These are phyloP conservation scores for Colletotrichum godetiae DNA, from an alignment of 2,329 filamentous ascomycete genomes.

Conservation along the genomic window DNA sequence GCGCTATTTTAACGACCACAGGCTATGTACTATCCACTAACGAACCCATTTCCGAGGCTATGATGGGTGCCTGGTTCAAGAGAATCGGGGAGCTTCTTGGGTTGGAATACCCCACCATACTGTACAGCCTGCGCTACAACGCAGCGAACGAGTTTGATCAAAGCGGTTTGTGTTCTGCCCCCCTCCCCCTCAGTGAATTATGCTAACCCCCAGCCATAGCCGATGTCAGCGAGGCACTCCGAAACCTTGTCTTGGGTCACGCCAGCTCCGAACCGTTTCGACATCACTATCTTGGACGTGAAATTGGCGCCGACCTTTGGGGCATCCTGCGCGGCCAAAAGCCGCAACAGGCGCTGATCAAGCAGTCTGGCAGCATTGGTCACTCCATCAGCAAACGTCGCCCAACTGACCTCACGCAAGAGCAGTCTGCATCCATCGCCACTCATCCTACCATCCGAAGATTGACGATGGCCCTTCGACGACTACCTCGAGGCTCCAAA, in stretches of 20 bases:
- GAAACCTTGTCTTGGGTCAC: neutral
- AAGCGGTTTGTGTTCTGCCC: neutral
- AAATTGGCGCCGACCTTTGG: neutral
- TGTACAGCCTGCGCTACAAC: conserved; percentile 3
- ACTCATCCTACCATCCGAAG: neutral
- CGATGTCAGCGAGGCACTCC: neutral
- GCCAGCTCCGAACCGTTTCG: neutral
- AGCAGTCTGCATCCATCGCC: neutral
- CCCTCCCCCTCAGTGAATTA: neutral
- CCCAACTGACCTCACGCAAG: neutral
- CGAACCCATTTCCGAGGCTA: neutral
- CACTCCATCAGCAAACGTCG: neutral
- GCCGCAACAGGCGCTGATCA: neutral
- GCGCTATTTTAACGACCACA: conserved; percentile 44
- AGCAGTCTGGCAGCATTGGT: neutral
- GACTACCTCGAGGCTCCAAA: neutral
- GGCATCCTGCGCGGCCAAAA: neutral
- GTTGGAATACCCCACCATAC: neutral
- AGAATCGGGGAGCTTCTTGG: neutral
- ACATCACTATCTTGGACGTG: neutral
- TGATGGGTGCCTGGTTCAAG: neutral
- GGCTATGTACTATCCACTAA: neutral
- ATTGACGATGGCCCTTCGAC: neutral
- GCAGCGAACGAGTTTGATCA: neutral
- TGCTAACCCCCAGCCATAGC: neutral